phyloP scores from a whole-genome alignment of 164 flowering plant species.

The Macadamia tetraphylla region DNA sequence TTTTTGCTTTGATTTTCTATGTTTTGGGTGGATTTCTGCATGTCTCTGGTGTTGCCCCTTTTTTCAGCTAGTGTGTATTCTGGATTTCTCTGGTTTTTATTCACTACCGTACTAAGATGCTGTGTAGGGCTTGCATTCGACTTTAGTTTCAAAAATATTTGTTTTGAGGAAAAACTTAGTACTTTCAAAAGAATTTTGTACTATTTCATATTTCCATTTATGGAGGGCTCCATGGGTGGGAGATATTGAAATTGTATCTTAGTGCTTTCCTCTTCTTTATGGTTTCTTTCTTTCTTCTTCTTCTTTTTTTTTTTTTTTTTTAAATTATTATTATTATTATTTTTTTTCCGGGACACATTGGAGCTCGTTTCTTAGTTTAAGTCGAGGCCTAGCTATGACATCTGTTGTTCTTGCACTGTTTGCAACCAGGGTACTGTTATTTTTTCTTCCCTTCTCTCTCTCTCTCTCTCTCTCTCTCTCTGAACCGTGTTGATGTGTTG shows the following conservation, averaged over 20 bases:
- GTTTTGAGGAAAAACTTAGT: no score
- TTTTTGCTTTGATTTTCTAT: conserved; percentile 3
- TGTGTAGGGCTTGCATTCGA: background rate
- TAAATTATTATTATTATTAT: no score
- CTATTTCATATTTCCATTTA: background rate
- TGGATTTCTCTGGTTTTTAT: background rate
- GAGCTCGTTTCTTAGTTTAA: conserved; percentile 1
- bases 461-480: background rate
- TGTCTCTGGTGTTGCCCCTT: background rate
- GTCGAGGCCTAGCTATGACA: background rate
- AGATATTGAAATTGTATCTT: background rate
- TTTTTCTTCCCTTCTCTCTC: background rate
- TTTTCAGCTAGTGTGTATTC: background rate
- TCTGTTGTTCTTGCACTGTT: background rate
- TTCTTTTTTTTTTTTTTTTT: background rate
- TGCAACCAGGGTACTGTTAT: background rate
- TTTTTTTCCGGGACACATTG: background rate
- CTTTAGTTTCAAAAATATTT: background rate
- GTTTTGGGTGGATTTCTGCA: background rate
- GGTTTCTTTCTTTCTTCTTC: no score
- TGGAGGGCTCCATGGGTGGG: background rate
- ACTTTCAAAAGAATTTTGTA: background rate
- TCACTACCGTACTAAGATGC: background rate
- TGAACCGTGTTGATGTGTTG: background rate
- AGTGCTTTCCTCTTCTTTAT: background rate